Base-by-base conservation (phyloP, 2,329 filamentous ascomycete species). In the Arthrobotrys pseudoclavata region DNA sequence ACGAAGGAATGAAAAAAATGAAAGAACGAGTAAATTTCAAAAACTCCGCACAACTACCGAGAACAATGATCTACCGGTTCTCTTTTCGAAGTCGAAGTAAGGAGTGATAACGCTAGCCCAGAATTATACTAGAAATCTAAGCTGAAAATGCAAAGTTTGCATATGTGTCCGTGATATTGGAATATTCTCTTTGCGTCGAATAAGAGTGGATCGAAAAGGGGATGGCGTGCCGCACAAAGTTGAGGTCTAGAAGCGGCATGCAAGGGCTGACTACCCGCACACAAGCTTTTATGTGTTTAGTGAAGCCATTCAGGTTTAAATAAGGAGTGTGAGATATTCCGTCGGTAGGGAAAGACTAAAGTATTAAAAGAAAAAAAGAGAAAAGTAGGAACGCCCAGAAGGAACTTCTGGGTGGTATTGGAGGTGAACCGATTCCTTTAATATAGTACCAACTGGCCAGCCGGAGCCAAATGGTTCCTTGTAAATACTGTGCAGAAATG, bases 261-360 rank as follows among this genome's bases (percentile, higher is more conserved):
- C 55, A 60, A 60, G 42, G 69, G 50, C 60, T 55, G 69, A 40
- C 60, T 29, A 37, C 57, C 48, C 68, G 45, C 55, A 34, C 57
- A 55, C 34, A 37, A 13, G 22, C 20, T 52, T 52, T 24, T 26
- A 53, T 6, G 18, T 37, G 34, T 48, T 66, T 42, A 31, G 47
- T 24, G 50, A 66, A 48, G 61, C 69, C 69, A 72, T 72, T 61
- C 60, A 64, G 57, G 26, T 57, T 34, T 40, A 40, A 60, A 37
- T 48, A 55, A 55, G 15, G 26, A 72, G 22, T 50, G 24, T 50
- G 48, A 37, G 18, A 24, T 34, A 37, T 22, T 22, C 47, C 50
- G 15, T n/a, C 13, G 37, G 37, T 40, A n/a, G 12, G 7, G 31
- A n/a, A 40, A 15, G 37, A 40, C 12, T 40, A 40, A 12, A 15